Base-by-base conservation (phyloP, 202 grass and related monocot species). In the Saccharum hybrid region DNA sequence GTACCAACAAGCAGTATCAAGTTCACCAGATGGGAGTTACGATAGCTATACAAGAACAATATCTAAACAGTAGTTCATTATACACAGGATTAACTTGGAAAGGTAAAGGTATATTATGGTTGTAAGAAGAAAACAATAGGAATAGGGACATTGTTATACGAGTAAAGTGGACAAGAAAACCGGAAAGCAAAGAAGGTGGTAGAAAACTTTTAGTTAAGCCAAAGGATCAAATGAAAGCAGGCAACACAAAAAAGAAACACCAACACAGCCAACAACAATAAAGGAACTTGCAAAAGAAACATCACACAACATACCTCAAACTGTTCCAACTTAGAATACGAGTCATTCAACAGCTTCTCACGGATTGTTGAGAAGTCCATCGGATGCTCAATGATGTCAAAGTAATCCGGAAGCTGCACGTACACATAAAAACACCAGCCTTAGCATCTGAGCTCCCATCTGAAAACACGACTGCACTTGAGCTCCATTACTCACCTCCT, bases 391-490 rank as follows among this genome's bases (percentile, higher is more conserved):
- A 94, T 86, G 56, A 90, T 80, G 51, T 92, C 90, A 63, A 78
- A 77, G 81, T 92, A 94, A 82, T 94, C 90, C 39, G 92, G 92
- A 57, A 94, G 87, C 92, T 94, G 88, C 63, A 87, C 37, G 14
- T n/a, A 80, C 41, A 77, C 15, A 88, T 2, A 88, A 62, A 36
- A 36, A 38, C 13, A 26, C 48, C 0, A 8, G 19, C 22, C 30
- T 74, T 37, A 81, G 41, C 13, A 81, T 21, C 59, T 34, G 48
- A 33, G 83, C 7, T 64, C 11, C 16, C 15, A 72, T 72, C 22
- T 28, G 0, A 77, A 6, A 67, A 82, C 56, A 72, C 68, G 51
- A 28, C 5, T 70, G 18, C 70, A 46, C 26, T 59, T 21, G 37
- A 89, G 30, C 16, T 71, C 38, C n/a, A 86, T 5, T 66, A 78